Base-by-base conservation (phyloP, 139 green algal species). In the Asterochloris sp. region DNA sequence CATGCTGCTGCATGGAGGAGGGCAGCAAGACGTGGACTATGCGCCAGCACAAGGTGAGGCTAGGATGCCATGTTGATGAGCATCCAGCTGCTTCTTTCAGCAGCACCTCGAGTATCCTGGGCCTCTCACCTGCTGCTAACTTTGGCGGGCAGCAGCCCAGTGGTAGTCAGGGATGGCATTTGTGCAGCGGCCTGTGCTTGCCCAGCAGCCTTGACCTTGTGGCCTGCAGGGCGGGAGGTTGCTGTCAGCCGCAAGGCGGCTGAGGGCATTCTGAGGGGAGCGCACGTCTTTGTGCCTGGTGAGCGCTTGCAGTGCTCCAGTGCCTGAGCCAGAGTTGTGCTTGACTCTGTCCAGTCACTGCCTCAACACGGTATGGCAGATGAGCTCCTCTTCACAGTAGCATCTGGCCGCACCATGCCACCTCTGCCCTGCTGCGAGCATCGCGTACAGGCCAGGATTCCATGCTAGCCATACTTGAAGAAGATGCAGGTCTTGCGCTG, bases 231-330 rank as follows among this genome's bases (percentile, higher is more conserved):
- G 0, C 84, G 83, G 14, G 93, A 97, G 77, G 89, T 98, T 68
- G 76, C 98, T 10, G 86, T 97, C 17, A 91, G 83, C 75, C 90
- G 95, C 69, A 97, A 94, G 85, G 88, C 92, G 0, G 95, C 87
- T 0, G 95, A 98, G 83, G 89, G 94, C 0, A 89, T 98, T 29
- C 88, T 98, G 83, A 82, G 92, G 0, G 95, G 95, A 4, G 93
- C 95, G 0, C 82, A 95, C 24, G 84, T 95, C 47, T 98, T 94
- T 83, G 92, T 89, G 0, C 95, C 94, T n/a, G 88, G 88, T 63
- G 27, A 78, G 21, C 85, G 87, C 11, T 61, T n/a, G n/a, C n/a
- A n/a, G n/a, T n/a, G n/a, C n/a, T n/a, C n/a, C n/a, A n/a, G 66
- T 73, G 66, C 66, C 19, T 73, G 66, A 26, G 66, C 21, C 66